Conservation (phyloP, 1,284 basidiomycete species). For the Agroathelia rolfsii region DNA sequence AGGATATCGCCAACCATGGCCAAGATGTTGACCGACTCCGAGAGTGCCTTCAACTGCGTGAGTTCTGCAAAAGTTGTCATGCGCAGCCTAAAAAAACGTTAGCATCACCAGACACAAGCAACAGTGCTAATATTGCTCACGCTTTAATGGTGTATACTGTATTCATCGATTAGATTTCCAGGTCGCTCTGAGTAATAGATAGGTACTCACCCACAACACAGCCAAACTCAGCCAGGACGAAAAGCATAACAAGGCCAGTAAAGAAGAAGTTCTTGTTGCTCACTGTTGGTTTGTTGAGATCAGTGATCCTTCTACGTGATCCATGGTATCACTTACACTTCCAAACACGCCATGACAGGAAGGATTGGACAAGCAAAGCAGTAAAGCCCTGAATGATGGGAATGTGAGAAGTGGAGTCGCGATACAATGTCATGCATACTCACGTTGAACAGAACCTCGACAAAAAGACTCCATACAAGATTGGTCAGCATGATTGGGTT, state of each 20-base stretch:
- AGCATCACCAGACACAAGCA: conserved; percentile 5
- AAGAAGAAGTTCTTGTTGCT: conserved; percentile 35
- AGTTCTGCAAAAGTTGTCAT: conserved; percentile 36
- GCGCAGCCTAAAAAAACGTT: conserved; percentile 13
- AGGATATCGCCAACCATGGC: conserved; percentile 40
- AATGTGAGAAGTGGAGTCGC: conserved; percentile 4
- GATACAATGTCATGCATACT: conserved; percentile 9
- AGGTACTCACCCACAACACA: conserved; percentile 28
- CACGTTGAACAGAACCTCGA: conserved; percentile 47
- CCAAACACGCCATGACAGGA: conserved; percentile 44
- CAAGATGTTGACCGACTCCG: conserved; percentile 44
- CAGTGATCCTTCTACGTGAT: too few species aligned
- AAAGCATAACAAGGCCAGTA: conserved; percentile 27
- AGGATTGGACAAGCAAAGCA: conserved; percentile 44
- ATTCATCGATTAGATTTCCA: neutral
- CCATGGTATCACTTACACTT: conserved; percentile 26
- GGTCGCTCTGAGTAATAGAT: neutral
- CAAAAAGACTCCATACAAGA: conserved; percentile 34
- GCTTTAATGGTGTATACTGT: conserved; percentile 30
- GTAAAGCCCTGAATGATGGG: conserved; percentile 32
- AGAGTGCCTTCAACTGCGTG: conserved; percentile 36
- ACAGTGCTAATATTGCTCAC: conserved; percentile 22
- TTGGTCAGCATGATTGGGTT: conserved; percentile 22
- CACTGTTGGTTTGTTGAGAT: conserved; percentile 21
- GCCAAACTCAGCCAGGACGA: conserved; percentile 43